Evolutionary conservation across 441 rosid species (phyloP).

Genomic region (Raphanus hybrid): DNA sequence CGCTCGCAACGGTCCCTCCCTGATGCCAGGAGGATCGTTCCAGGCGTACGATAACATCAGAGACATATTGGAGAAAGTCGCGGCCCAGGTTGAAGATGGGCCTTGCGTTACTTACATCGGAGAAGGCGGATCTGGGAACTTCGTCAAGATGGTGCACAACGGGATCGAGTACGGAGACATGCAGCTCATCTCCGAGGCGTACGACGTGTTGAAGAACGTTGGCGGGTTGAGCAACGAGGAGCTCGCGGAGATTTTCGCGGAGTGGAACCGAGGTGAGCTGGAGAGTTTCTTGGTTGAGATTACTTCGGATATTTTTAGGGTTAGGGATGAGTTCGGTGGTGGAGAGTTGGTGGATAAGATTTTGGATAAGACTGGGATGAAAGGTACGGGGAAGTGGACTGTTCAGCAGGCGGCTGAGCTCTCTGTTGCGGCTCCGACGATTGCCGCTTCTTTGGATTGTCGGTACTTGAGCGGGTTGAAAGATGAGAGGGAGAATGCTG

Average conservation of each 20-base stretch:
- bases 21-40: conserved; percentile 96
- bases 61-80: conserved; percentile 74
- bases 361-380: conserved; percentile 95
- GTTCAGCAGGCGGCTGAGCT: conserved; percentile 97
- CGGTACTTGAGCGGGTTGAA: conserved; percentile 89
- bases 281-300: conserved; percentile 92
- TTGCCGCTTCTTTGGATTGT: conserved; percentile 89
- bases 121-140: conserved; percentile 96
- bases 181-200: conserved; percentile 93
- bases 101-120: conserved; percentile 96
- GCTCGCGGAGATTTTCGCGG: conserved; percentile 68
- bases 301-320: conserved; percentile 79
- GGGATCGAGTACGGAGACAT: conserved; percentile 96
- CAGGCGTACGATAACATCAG: conserved; percentile 73
- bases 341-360: conserved; percentile 93
- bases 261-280: conserved; percentile 88
- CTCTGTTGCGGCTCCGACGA: conserved; percentile 93
- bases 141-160: conserved; percentile 59
- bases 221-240: conserved; percentile 74
- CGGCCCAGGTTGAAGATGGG: conserved; percentile 98
- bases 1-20: conserved; percentile 87
- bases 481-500: conserved; percentile 79
- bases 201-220: conserved; percentile 87
- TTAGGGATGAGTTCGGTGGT: conserved; percentile 69
- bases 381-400: conserved; percentile 98